phyloP scores from a whole-genome alignment of 2,329 filamentous ascomycete species.

The Cladorrhinum sp. region DNA sequence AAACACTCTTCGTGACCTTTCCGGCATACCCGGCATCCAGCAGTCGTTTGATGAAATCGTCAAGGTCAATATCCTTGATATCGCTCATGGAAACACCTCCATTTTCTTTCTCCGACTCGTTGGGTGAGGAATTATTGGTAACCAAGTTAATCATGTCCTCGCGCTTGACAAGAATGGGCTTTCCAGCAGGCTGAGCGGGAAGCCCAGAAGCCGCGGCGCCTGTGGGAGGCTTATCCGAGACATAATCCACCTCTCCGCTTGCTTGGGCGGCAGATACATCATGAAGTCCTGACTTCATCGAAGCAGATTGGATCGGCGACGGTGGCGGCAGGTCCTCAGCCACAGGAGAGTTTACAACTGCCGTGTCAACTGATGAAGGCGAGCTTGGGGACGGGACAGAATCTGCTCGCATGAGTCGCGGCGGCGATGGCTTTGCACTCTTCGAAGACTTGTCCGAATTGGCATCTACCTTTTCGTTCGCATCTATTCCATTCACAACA shows the following conservation, averaged over 20 bases:
- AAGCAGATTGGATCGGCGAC: slow-evolving; percentile 79
- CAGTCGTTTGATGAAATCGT: slow-evolving; percentile 94
- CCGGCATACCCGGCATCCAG: slow-evolving; percentile 93
- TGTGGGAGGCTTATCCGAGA: slow-evolving; percentile 84
- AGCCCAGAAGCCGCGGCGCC: slow-evolving; percentile 58
- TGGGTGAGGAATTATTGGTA: slow-evolving; percentile 41
- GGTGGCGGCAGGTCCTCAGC: slow-evolving; percentile 64
- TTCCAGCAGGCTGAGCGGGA: slow-evolving; percentile 67
- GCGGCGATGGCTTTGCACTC: slow-evolving; percentile 52
- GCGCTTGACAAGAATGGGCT: slow-evolving; percentile 85
- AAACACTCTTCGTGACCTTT: slow-evolving; percentile 97
- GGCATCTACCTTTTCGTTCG: slow-evolving; percentile 66
- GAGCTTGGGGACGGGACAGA: slow-evolving; percentile 40
- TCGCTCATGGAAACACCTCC: slow-evolving; percentile 77
- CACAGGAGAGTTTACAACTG: slow-evolving; percentile 43
- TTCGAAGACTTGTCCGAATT: slow-evolving; percentile 68
- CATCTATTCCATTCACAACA: slow-evolving; percentile 57
- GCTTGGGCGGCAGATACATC: slow-evolving; percentile 78
- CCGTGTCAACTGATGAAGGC: slow-evolving; percentile 41
- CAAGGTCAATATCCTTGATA: slow-evolving; percentile 87
- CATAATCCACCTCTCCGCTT: slow-evolving; percentile 87
- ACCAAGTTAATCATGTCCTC: slow-evolving; percentile 69
- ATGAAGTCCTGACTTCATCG: slow-evolving; percentile 69
- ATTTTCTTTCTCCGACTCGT: slow-evolving; percentile 47
- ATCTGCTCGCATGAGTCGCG: slow-evolving; percentile 47